Evolutionary conservation across 257 asterid species (phyloP).

Genomic region (Solanum okadae): DNA sequence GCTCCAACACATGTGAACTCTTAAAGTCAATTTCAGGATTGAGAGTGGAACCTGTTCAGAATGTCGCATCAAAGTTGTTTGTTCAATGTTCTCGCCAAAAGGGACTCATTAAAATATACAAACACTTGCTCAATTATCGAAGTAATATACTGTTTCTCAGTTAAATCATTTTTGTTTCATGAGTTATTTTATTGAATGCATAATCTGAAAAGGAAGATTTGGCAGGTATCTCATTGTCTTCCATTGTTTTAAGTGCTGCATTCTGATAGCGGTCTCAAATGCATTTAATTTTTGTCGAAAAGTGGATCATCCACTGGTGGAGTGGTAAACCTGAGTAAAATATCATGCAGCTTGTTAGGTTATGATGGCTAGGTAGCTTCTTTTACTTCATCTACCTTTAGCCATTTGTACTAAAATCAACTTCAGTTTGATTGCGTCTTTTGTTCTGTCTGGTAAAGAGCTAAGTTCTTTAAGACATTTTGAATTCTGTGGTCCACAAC

Average conservation of each 20-base stretch:
- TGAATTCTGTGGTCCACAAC: background rate
- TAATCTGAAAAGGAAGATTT: background rate
- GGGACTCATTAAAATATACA: conserved; percentile 91
- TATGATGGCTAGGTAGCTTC: background rate
- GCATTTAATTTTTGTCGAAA: background rate
- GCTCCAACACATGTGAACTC: conserved; percentile 78
- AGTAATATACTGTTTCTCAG: conserved; percentile 29
- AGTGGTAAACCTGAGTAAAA: background rate
- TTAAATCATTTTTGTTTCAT: background rate
- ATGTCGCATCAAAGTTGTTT: conserved; percentile 83
- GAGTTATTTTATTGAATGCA: background rate
- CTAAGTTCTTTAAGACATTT: background rate
- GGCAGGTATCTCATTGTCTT: background rate
- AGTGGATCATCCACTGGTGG: background rate
- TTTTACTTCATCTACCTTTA: background rate
- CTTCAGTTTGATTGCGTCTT: background rate
- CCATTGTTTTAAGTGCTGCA: background rate
- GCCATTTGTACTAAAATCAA: background rate
- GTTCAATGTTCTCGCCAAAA: conserved; percentile 98
- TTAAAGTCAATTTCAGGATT: conserved; percentile 81
- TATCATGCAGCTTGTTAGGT: background rate
- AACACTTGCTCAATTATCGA: conserved; percentile 89
- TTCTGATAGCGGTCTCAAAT: background rate
- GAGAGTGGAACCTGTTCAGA: conserved; percentile 84
- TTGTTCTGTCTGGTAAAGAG: background rate